Evolutionary conservation across 257 asterid species (phyloP).

Genomic region (Eucommia ulmoides): DNA sequence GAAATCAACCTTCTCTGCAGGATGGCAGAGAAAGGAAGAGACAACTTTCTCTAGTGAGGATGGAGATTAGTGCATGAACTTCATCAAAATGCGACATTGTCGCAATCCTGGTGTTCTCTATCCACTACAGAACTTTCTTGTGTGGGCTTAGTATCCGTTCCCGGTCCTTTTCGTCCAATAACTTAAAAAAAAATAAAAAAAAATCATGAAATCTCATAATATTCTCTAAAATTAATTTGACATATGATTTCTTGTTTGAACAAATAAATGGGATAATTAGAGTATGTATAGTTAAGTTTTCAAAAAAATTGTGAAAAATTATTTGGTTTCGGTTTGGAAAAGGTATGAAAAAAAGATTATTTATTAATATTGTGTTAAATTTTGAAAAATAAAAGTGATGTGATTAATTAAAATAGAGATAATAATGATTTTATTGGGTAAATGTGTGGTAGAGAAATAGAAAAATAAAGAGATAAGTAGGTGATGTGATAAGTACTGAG

Average conservation of each 20-base stretch:
- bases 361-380: not conserved
- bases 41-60: constrained; percentile 25
- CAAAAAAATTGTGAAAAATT: not conserved
- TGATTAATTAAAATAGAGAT: too few relatives aligned
- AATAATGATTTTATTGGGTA: too few relatives aligned
- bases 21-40: too few relatives aligned
- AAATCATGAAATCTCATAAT: not conserved
- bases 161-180: constrained; percentile 41
- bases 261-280: not conserved
- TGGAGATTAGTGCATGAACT: constrained; percentile 36
- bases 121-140: constrained; percentile 45
- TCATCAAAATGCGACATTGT: constrained; percentile 59
- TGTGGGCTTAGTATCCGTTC: constrained; percentile 46
- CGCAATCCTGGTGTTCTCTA: constrained; percentile 45
- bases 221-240: not conserved
- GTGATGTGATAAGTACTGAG: too few relatives aligned
- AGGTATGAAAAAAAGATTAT: too few relatives aligned
- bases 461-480: too few relatives aligned
- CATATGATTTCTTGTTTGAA: not conserved
- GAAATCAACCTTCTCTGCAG: too few relatives aligned
- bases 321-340: too few relatives aligned
- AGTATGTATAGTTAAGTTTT: not conserved
- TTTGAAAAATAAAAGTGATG: too few relatives aligned
- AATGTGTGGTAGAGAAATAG: too few relatives aligned
- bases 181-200: constrained; percentile 16